These are phyloP conservation scores for Coemansia sp. DNA, from an alignment of 192 early-diverging fungal species.

Conservation along the genomic window DNA sequence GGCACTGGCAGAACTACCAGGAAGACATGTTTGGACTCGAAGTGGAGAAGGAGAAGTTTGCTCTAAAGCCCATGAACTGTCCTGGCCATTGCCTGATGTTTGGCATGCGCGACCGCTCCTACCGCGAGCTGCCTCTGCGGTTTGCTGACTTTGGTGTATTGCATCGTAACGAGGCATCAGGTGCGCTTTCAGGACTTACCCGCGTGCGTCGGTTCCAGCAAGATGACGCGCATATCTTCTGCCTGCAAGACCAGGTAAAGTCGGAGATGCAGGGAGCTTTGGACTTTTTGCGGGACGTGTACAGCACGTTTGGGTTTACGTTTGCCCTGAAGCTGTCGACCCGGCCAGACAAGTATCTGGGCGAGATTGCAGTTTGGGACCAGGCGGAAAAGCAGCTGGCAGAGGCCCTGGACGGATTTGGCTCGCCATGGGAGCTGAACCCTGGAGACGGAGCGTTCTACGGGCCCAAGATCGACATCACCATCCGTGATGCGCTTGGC, in stretches of 20 bases:
- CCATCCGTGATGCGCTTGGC: conserved; percentile 87
- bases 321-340: conserved; percentile 92
- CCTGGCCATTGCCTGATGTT: conserved; percentile 99
- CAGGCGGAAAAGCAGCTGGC: conserved; percentile 81
- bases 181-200: conserved; percentile 90
- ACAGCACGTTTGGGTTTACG: conserved; percentile 92
- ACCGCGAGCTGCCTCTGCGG: conserved; percentile 92
- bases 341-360: conserved; percentile 94
- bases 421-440: conserved; percentile 81
- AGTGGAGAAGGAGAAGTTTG: conserved; percentile 96
- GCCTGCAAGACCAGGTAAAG: conserved; percentile 79
- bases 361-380: conserved; percentile 88
- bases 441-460: conserved; percentile 98
- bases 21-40: conserved; percentile 96
- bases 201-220: conserved; percentile 98
- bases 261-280: conserved; percentile 81
- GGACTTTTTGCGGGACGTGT: conserved; percentile 86
- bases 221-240: conserved; percentile 99
- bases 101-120: conserved; percentile 85
- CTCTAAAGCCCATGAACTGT: conserved; percentile 99
- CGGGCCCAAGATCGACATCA: conserved; percentile 99
- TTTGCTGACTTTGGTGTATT: conserved; percentile 98
- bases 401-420: conserved; percentile 76
- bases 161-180: conserved; percentile 92
- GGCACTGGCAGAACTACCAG: conserved; percentile 95